A percentile compares a stretch with the other conserved stretches of the same genome.
These are phyloP conservation scores for Penicillium cinerascens DNA, from an alignment of 495 filamentous ascomycete species.

Conservation along the genomic window DNA sequence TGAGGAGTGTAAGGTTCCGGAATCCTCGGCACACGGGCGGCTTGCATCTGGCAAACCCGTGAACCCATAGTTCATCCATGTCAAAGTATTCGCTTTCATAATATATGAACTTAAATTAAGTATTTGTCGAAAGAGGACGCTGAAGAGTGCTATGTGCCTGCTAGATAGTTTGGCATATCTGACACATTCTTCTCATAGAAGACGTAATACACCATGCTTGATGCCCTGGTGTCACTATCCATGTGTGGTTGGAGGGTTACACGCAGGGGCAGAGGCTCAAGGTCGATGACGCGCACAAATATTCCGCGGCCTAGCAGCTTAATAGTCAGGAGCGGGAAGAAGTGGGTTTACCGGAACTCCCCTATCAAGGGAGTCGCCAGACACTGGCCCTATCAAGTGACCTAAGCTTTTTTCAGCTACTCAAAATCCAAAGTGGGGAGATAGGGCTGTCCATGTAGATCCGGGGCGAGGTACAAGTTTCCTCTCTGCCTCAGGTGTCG, in stretches of 20 bases:
- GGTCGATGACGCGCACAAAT: slow-evolving; percentile 31
- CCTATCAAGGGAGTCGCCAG: neutral
- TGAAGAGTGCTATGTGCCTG: neutral
- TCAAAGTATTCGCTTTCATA: no score
- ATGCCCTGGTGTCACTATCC: no score
- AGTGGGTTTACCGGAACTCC: neutral
- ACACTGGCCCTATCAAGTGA: neutral
- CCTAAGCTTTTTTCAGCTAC: neutral
- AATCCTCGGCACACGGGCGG: slow-evolving; percentile 1
- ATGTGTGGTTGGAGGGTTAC: slow-evolving; percentile 13
- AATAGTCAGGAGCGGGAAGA: neutral
- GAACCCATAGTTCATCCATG: no score
- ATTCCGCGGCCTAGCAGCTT: neutral
- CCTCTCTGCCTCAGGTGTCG: neutral
- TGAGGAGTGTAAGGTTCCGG: slow-evolving; percentile 10
- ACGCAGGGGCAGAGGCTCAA: neutral
- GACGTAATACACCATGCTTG: neutral
- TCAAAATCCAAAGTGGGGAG: neutral
- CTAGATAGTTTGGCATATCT: neutral
- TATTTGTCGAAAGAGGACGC: no score
- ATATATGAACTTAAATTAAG: no score
- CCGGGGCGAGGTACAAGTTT: neutral
- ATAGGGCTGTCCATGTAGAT: neutral
- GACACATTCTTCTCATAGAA: neutral
- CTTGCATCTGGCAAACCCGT: slow-evolving; percentile 1